Evolutionary conservation across 2,329 filamentous ascomycete genomes (phyloP).

Genomic region (Fusarium sambucinum): DNA sequence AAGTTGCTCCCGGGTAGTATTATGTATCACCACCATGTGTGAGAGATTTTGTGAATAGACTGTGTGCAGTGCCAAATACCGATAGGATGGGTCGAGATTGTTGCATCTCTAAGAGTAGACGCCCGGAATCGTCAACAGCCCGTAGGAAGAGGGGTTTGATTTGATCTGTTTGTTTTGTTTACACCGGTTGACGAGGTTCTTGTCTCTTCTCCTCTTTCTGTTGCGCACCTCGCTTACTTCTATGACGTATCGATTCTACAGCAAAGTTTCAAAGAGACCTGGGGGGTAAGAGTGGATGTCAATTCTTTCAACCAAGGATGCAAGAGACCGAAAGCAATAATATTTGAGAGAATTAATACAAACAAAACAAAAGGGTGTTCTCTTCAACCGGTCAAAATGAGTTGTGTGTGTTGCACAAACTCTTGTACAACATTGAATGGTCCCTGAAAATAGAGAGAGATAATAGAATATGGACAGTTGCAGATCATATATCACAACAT

Average conservation of each 20-base stretch:
- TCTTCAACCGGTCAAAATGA: not conserved
- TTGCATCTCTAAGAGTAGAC: not conserved
- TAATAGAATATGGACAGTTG: not conserved
- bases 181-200: constrained; percentile 8
- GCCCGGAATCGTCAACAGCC: not conserved
- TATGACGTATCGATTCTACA: constrained; percentile 32
- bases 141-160: not conserved
- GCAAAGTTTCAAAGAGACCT: not conserved
- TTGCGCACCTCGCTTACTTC: constrained; percentile 8
- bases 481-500: constrained; percentile 16
- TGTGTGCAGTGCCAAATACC: not conserved
- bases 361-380: too few relatives aligned
- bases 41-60: not conserved
- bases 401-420: not conserved
- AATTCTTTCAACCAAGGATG: not conserved
- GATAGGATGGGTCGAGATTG: not conserved
- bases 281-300: constrained; percentile 1
- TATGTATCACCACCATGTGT: constrained; percentile 3
- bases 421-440: not conserved
- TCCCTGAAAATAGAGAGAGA: not conserved
- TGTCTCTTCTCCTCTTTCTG: not conserved
- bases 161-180: constrained; percentile 3
- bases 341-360: not conserved
- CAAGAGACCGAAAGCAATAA: not conserved
- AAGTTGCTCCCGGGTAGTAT: not conserved